phyloP scores from a whole-genome alignment of 1,284 basidiomycete species.

The Meripilus lineatus region DNA sequence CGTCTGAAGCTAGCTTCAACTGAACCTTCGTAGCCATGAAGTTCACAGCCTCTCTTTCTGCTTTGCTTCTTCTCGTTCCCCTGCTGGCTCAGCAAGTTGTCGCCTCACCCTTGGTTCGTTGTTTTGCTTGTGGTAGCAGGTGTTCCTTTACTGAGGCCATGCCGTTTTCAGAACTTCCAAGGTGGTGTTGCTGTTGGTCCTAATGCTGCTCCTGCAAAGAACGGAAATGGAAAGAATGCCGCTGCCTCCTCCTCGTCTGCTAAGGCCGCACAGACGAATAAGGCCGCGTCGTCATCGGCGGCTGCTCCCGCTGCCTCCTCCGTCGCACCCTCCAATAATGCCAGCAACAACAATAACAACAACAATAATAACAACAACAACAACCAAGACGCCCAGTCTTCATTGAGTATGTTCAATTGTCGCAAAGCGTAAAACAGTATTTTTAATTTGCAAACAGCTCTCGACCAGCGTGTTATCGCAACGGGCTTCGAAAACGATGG shows the following conservation, averaged over 20 bases:
- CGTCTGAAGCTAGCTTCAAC: constrained; percentile 32
- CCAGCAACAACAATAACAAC: constrained; percentile 2
- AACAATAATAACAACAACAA: background rate
- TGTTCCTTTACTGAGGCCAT: background rate
- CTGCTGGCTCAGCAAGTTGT: constrained; percentile 34
- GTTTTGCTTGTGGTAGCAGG: constrained; percentile 3
- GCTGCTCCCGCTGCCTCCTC: constrained; percentile 13
- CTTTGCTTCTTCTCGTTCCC: constrained; percentile 39
- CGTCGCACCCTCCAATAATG: constrained; percentile 7
- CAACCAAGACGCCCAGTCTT: constrained; percentile 18
- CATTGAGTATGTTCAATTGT: constrained; percentile 28
- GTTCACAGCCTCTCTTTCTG: constrained; percentile 39
- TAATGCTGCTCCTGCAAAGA: constrained; percentile 12
- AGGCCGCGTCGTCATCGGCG: constrained; percentile 12
- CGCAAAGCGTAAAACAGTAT: constrained; percentile 20
- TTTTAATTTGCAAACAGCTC: constrained; percentile 32
- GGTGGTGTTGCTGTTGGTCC: constrained; percentile 17
- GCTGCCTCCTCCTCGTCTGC: constrained; percentile 13
- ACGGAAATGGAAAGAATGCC: no score
- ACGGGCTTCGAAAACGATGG: constrained; percentile 47
- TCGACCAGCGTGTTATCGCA: constrained; percentile 50
- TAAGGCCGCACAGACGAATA: constrained; percentile 12
- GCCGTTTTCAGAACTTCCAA: constrained; percentile 12
- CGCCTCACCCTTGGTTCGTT: constrained; percentile 32
- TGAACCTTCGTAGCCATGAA: constrained; percentile 39